Evolutionary conservation across 2,329 filamentous ascomycete genomes (phyloP).

Genomic region (Teratosphaeria nubilosa): DNA sequence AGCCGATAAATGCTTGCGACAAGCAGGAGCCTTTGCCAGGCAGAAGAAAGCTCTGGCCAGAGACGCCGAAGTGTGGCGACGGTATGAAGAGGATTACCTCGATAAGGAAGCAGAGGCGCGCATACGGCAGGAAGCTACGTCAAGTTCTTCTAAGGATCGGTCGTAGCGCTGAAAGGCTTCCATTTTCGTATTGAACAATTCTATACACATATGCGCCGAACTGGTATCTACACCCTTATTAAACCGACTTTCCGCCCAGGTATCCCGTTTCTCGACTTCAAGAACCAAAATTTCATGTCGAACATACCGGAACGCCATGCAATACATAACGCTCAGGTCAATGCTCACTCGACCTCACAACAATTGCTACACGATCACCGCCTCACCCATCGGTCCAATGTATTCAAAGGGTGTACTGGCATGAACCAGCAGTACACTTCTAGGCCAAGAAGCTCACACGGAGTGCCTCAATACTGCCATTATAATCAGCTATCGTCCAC

Average conservation of each 20-base stretch:
- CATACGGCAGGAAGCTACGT: background rate
- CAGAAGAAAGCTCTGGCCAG: constrained; percentile 53
- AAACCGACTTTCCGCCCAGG: background rate
- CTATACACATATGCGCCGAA: background rate
- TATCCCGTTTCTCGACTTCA: background rate
- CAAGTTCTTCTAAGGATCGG: no score
- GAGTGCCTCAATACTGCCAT: background rate
- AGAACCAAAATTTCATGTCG: background rate
- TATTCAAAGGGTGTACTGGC: background rate
- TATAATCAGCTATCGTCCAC: constrained; percentile 24
- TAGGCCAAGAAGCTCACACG: no score
- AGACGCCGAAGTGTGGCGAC: constrained; percentile 59
- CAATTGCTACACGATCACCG: background rate
- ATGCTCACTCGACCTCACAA: background rate
- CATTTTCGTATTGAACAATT: background rate
- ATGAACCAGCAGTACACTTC: no score
- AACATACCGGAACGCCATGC: constrained; percentile 1
- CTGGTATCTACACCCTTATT: background rate
- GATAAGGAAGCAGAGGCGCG: constrained; percentile 6
- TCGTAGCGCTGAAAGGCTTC: background rate
- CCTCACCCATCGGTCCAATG: background rate
- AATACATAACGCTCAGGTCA: background rate
- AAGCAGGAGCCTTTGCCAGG: constrained; percentile 56
- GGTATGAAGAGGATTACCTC: constrained; percentile 51
- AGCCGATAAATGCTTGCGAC: constrained; percentile 57